Evolutionary conservation across 345 rosid species (phyloP), one percentile per base, ranked within the genome.

Genomic region (Eucalyptus cladocalyx): DNA sequence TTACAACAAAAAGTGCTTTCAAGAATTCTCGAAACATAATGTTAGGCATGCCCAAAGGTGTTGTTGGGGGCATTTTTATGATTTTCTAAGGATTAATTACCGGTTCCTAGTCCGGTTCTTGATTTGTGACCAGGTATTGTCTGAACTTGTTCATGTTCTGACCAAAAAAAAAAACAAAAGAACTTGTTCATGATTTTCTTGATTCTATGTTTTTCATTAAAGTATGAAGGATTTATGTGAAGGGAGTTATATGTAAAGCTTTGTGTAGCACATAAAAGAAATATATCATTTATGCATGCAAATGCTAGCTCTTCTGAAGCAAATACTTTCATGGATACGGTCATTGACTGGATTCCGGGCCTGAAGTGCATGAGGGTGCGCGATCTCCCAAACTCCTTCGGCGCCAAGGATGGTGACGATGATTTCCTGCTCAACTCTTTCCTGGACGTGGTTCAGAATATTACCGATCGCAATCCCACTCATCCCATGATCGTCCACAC

Each of bases 401-500:
- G 94, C 8, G 89, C 94, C 7, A 91, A 92, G 5, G 91, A 93
- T 26, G 91, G 89, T 40, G 42, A 93, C 86, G 92, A 86, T 32
- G 4, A 34, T 34, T 69, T 85, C 13, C 72, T 93, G 91, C 34
- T 93, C 7, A 88, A 91, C 14, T 92, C 91, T 32, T 0, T 56
- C 37, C 0, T 76, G 10, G 50, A 17, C 1, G 93, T 90, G 48
- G 81, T 69, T 69, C 93, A 3, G 90, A 89, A 56, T 89, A 9
- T 34, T 93, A 91, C 67, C 92, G 24, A 69, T 69, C 80, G 2
- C 37, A 89, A 42, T 86, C 93, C 88, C 50, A 94, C 91, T 8
- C 86, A 89, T 4, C 93, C 96, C 28, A 88, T 93, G 34, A 88
- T 93, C 81, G 13, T 95, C 26, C 93, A 95, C 87, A 91, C 95